Evolutionary conservation across 2,329 filamentous ascomycete genomes (phyloP).

Genomic region (Penicillium sp.): DNA sequence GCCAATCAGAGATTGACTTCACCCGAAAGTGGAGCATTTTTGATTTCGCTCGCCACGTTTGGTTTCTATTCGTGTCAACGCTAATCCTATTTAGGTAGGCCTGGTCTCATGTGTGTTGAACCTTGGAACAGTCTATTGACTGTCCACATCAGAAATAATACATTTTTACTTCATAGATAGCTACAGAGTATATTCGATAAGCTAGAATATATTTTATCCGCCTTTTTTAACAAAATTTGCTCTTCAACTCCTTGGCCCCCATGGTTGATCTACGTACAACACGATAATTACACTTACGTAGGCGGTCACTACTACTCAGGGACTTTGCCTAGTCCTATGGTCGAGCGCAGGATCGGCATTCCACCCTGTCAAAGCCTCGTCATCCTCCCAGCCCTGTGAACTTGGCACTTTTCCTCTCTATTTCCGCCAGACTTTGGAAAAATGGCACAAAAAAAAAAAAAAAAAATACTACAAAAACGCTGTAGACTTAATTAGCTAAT

Average conservation of each 20-base stretch:
- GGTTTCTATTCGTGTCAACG: slow-evolving; percentile 6
- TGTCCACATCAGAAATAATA: background rate
- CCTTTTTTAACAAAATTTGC: background rate
- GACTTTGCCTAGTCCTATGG: background rate
- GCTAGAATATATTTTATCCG: too few relatives aligned
- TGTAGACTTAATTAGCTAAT: background rate
- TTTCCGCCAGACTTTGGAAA: background rate
- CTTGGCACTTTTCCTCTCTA: background rate
- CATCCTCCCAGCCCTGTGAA: slow-evolving; percentile 17
- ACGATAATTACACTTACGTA: background rate
- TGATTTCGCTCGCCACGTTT: background rate
- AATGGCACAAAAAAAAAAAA: background rate
- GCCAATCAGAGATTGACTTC: background rate
- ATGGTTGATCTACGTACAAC: background rate
- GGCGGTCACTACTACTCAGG: background rate
- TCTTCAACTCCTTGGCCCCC: background rate
- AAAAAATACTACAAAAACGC: background rate
- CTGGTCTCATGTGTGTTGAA: background rate
- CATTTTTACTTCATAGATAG: background rate
- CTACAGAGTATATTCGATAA: background rate
- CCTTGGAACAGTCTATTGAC: background rate
- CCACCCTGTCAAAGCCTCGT: slow-evolving; percentile 9
- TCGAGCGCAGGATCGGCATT: slow-evolving; percentile 14
- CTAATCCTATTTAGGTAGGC: background rate
- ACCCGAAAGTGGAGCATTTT: background rate